phyloP scores from a whole-genome alignment of 176 grass and related monocot species.

The Triticum timopheevii region DNA sequence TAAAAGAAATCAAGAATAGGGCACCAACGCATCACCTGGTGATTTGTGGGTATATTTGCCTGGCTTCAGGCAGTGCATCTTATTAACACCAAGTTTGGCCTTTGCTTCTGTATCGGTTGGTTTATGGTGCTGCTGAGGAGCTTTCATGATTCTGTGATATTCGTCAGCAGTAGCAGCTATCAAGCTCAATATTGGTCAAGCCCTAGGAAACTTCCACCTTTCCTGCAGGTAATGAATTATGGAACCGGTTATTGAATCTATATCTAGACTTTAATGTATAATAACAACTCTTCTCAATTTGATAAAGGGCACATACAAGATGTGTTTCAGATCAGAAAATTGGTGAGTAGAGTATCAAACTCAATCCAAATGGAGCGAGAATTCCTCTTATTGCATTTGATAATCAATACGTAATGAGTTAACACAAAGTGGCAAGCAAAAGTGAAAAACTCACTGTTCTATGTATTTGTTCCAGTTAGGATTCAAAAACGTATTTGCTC shows the following conservation, averaged over 20 bases:
- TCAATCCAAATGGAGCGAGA: neutral
- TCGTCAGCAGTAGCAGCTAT: neutral
- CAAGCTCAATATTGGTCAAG: neutral
- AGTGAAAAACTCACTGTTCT: neutral
- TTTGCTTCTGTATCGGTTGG: slow-evolving; percentile 40
- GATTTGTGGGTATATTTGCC: slow-evolving; percentile 52
- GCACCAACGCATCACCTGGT: slow-evolving; percentile 53
- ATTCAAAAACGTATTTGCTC: neutral
- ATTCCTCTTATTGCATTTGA: neutral
- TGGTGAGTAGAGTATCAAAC: neutral
- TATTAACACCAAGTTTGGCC: slow-evolving; percentile 40
- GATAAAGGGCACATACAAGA: neutral
- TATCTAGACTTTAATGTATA: neutral
- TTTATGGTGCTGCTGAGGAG: slow-evolving; percentile 33
- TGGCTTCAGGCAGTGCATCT: slow-evolving; percentile 51
- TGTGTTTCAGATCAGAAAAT: neutral
- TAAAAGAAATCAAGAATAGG: neutral
- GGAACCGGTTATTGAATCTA: slow-evolving; percentile 14
- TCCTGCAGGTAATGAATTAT: slow-evolving; percentile 21
- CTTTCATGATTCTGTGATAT: slow-evolving; percentile 49
- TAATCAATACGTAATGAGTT: neutral
- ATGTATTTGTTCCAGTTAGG: too few species aligned
- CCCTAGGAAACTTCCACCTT: neutral
- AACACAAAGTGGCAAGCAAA: neutral
- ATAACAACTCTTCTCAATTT: neutral